Base-by-base conservation (phyloP, 345 rosid species). In the Dovyalis caffra region DNA sequence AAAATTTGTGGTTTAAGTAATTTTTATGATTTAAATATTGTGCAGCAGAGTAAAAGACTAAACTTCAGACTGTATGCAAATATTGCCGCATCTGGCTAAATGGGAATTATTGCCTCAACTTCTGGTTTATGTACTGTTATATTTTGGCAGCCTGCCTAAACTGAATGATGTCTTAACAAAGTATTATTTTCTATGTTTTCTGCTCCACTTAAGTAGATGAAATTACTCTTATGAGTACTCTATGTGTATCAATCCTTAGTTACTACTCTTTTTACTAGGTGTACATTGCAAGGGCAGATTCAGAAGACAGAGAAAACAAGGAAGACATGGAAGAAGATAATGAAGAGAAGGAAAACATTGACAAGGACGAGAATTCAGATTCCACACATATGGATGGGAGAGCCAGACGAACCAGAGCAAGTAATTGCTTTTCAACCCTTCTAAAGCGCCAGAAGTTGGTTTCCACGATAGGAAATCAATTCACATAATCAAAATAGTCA, bases 211-310 rank as follows among this genome's bases (percentile, higher is more conserved):
- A 1, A 38, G 75, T 23, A 21, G 37, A 31, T 18, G 47, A 21
- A 56, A 70, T 56, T 11, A 23, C 3, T 5, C 33, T 21, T 26
- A n/a, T 34, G 25, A 53, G 3, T 56, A 5, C 15, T 49, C 23
- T 51, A 33, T 32, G 47, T 49, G 10, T 12, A 21, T 34, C 63
- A n/a, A 21, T 7, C 9, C 62, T 29, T 28, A 16, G 43, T 31
- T 37, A 47, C 32, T 3, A 28, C 11, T 21, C 9, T 61, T 34
- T 28, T 25, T 53, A 12, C 6, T 60, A 85, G 90, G 88, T 85
- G 28, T 74, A 78, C 70, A 82, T 87, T 43, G 67, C 85, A 65
- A 81, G 87, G 77, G 90, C 79, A 26, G 77, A 65, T 25, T 72
- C 75, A 11, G 86, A 65, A 33, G 25, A 63, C 64, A 43, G 68